phyloP scores from a whole-genome alignment of 1,284 basidiomycete genomes.

The Cutaneotrichosporon cyanovorans region DNA sequence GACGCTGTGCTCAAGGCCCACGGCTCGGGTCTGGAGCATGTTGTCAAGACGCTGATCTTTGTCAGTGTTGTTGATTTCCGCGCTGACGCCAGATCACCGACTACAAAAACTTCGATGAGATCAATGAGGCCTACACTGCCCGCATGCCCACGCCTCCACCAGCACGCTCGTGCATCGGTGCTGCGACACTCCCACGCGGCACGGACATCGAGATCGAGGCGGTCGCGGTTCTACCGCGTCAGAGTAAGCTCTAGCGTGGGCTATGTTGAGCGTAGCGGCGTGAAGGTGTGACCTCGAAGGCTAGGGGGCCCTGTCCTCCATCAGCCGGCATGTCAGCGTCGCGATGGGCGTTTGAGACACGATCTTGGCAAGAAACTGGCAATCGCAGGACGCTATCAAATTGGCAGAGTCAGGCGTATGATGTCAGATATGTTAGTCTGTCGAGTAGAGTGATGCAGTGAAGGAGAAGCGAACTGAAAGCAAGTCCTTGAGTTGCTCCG shows the following conservation, averaged over 20 bases:
- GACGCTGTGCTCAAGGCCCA: slow-evolving; percentile 55
- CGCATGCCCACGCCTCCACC: slow-evolving; percentile 47
- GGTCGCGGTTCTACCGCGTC: slow-evolving; percentile 44
- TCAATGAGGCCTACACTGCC: slow-evolving; percentile 24
- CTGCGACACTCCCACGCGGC: slow-evolving; percentile 52
- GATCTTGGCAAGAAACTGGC: no score
- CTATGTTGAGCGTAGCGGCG: no score
- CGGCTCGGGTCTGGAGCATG: slow-evolving; percentile 54
- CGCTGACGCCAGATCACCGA: slow-evolving; percentile 24
- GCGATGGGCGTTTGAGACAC: no score
- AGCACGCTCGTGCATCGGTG: slow-evolving; percentile 60
- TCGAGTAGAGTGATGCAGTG: no score
- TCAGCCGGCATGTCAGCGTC: no score
- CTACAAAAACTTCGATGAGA: slow-evolving; percentile 26
- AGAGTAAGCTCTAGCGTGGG: slow-evolving; percentile 18
- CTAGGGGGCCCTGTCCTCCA: no score
- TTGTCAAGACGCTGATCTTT: slow-evolving; percentile 59
- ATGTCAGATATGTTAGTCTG: no score
- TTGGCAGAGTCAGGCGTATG: no score
- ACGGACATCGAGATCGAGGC: slow-evolving; percentile 60
- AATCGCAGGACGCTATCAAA: no score
- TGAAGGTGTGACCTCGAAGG: no score
- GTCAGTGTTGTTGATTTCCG: slow-evolving; percentile 38
- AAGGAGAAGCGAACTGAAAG: no score
- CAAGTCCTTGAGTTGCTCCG: no score